Evolutionary conservation across 1,284 basidiomycete species (phyloP).

Genomic region (Earliella scabrosa): DNA sequence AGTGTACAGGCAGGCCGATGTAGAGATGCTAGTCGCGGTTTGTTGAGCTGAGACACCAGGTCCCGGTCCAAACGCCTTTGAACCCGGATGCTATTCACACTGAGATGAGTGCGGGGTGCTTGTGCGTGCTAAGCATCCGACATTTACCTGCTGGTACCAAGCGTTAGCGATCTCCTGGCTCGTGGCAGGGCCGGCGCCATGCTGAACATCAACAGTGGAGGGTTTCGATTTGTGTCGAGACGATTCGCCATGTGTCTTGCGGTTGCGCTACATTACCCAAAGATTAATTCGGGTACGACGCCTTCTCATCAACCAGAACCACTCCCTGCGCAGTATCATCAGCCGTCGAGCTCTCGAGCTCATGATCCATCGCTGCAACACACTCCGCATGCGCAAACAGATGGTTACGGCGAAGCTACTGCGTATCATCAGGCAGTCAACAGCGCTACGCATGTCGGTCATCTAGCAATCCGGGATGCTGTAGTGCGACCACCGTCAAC

Average conservation of each 20-base stretch:
- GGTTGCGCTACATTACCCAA: conserved; percentile 20
- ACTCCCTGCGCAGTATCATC: conserved; percentile 8
- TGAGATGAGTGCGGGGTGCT: too few species aligned
- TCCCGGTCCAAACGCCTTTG: conserved; percentile 1
- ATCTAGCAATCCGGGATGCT: conserved; percentile 11
- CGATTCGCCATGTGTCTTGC: conserved; percentile 20
- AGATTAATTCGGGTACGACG: conserved; percentile 21
- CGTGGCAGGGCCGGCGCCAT: conserved; percentile 8
- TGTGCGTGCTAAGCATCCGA: too few species aligned
- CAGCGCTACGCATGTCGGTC: conserved; percentile 3
- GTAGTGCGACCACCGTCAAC: conserved; percentile 24
- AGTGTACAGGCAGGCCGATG: conserved; percentile 8
- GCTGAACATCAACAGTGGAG: conserved; percentile 1
- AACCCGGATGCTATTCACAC: conserved; percentile 14
- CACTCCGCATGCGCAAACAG: conserved; percentile 1
- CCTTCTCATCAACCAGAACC: conserved; percentile 11
- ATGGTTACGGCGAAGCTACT: conserved; percentile 5
- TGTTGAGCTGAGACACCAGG: conserved; percentile 8
- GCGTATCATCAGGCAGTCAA: conserved; percentile 6
- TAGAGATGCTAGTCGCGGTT: not conserved
- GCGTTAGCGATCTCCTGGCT: conserved; percentile 23
- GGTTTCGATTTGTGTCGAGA: conserved; percentile 21
- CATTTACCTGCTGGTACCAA: conserved; percentile 19
- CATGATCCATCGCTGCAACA: conserved; percentile 6
- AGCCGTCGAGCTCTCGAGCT: conserved; percentile 7